Base-by-base conservation (phyloP, 805 yeast species). In the Cyberlindnera suaveolens region DNA sequence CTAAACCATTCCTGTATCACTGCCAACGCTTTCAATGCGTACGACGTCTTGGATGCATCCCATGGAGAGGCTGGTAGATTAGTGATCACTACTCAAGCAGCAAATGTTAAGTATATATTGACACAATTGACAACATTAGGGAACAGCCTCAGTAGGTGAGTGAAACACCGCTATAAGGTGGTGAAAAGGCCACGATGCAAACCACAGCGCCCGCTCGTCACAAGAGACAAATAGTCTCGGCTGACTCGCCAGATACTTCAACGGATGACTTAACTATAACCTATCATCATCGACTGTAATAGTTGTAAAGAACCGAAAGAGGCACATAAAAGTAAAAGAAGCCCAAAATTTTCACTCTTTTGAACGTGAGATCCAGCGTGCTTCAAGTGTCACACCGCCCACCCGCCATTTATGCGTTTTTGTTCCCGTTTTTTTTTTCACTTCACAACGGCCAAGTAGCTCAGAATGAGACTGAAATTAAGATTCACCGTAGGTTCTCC, bases 1-100 rank as follows among this genome's bases (percentile, higher is more conserved):
- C 88, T 89, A 3, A 87, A 85, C 58, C 93, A 85, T 57, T 65
- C 78, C 10, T 85, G 93, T 60, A 85, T 85, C 43, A 75, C 85
- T 3, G 84, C 85, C 37, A 78, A 79, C 7, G 67, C 78, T 14
- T 80, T 68, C 55, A 54, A 50, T 44, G 54, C 77, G 74, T 82
- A 70, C 60, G 82, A 64, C 57, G 65, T 81, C 1, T 64, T 74
- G 10, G 79, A 80, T 42, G 73, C 68, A 68, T 74, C 19, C 84
- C 89, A 6, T 73, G 73, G 63, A 68, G 74, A 54, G 80, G 80
- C 3, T 79, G 68, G 69, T 64, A 39, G 23, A 19, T 19, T 6
- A 45, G 4, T n/a, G 8, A 3, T 31, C 27, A 9, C 27, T 23
- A 23, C 27, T 23, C 27, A 23, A 23, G 33, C 16, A 15, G 33